A percentile compares a stretch with the other conserved stretches of the same genome.
phyloP scores from a whole-genome alignment of 495 filamentous ascomycete genomes.

The Sporormia fimetaria region DNA sequence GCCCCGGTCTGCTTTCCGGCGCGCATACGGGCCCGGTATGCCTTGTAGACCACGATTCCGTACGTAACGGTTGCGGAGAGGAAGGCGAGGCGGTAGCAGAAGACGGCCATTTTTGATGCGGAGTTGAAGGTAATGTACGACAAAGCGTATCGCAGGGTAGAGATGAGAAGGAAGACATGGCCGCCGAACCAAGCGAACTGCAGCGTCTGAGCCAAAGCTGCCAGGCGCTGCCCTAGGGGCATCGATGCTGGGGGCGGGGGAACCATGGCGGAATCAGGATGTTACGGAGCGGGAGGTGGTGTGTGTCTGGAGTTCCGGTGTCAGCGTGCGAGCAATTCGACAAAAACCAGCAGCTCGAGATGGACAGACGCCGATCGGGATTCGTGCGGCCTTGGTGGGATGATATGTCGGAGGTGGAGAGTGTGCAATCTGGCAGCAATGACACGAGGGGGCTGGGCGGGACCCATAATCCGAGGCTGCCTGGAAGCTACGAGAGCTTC shows the following conservation, averaged over 20 bases:
- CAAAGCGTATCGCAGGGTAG: constrained; percentile 66
- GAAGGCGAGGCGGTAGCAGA: constrained; percentile 84
- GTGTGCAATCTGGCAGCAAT: constrained; percentile 10
- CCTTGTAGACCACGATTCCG: constrained; percentile 99
- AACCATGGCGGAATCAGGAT: constrained; percentile 47
- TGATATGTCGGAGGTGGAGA: constrained; percentile 1
- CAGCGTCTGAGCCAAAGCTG: constrained; percentile 69
- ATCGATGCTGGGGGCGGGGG: constrained; percentile 61
- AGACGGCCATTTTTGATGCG: constrained; percentile 56
- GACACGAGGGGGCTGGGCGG: constrained; percentile 18
- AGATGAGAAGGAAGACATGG: constrained; percentile 74
- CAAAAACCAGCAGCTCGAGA: too few relatives aligned
- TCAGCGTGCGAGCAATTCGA: neutral
- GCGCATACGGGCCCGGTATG: constrained; percentile 64
- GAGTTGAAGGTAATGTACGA: constrained; percentile 77
- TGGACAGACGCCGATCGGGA: neutral
- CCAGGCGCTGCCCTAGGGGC: constrained; percentile 62
- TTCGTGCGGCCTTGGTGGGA: neutral
- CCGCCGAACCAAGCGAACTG: constrained; percentile 89
- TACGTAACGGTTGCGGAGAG: constrained; percentile 81
- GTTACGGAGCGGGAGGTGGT: constrained; percentile 1
- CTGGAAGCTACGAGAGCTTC: too few relatives aligned
- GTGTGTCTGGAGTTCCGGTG: constrained; percentile 5
- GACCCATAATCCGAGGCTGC: constrained; percentile 15
- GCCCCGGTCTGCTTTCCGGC: constrained; percentile 44